These are phyloP conservation scores for Rhazya stricta DNA, from an alignment of 257 asterid species.

Conservation along the genomic window DNA sequence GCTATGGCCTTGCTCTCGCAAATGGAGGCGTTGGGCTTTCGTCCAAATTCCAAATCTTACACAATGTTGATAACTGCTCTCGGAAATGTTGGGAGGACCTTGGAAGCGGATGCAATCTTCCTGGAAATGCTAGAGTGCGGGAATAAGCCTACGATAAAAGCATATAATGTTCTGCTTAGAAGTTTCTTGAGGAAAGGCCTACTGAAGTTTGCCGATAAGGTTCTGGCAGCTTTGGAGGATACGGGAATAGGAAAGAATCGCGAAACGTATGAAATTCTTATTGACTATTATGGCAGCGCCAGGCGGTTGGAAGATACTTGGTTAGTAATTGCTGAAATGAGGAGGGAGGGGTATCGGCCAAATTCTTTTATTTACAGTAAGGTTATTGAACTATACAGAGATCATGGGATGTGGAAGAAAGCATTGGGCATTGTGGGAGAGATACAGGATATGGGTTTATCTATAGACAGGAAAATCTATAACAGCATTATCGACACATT, in stretches of 20 bases:
- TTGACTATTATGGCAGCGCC: constrained; percentile 58
- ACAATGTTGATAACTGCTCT: constrained; percentile 50
- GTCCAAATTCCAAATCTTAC: constrained; percentile 44
- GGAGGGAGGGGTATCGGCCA: constrained; percentile 48
- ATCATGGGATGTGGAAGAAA: constrained; percentile 95
- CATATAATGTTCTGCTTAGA: constrained; percentile 53
- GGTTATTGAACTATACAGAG: constrained; percentile 71
- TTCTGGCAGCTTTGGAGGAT: constrained; percentile 35
- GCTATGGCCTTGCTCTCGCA: constrained; percentile 67
- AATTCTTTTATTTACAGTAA: constrained; percentile 73
- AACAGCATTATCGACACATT: constrained; percentile 79
- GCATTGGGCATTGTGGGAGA: constrained; percentile 67
- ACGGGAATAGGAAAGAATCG: constrained; percentile 45
- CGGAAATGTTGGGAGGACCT: constrained; percentile 68
- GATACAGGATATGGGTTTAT: constrained; percentile 54
- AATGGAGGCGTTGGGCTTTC: constrained; percentile 80
- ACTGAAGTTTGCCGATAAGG: constrained; percentile 48
- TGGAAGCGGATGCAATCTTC: constrained; percentile 77
- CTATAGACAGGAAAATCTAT: constrained; percentile 56
- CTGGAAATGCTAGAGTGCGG: constrained; percentile 67
- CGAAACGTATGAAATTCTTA: constrained; percentile 66
- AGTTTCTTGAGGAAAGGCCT: constrained; percentile 73
- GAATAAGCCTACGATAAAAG: constrained; percentile 43
- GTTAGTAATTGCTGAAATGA: constrained; percentile 73
- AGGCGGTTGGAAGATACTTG: constrained; percentile 73